Evolutionary conservation across 2,329 filamentous ascomycete species (phyloP).

Genomic region (Xylariales sp.): DNA sequence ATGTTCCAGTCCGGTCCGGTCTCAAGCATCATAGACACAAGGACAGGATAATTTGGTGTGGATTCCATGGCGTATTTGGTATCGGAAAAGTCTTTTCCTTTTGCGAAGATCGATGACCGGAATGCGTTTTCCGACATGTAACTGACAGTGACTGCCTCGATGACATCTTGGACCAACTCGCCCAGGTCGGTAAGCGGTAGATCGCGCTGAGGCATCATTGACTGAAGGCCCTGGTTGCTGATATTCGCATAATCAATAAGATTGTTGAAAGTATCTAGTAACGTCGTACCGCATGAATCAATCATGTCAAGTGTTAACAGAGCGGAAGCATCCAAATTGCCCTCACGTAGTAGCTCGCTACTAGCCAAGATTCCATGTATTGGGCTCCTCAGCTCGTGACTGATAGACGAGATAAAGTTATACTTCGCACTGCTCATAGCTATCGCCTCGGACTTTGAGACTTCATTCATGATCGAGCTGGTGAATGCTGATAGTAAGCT

Average conservation of each 20-base stretch:
- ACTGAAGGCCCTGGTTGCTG: slow-evolving; percentile 29
- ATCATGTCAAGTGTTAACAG: slow-evolving; percentile 43
- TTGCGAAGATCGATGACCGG: too few relatives aligned
- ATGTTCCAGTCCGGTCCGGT: slow-evolving; percentile 45
- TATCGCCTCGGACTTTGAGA: slow-evolving; percentile 36
- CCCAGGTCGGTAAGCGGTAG: slow-evolving; percentile 8
- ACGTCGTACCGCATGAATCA: slow-evolving; percentile 44
- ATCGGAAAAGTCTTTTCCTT: too few relatives aligned
- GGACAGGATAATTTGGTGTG: slow-evolving; percentile 20
- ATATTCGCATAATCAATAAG: slow-evolving; percentile 53
- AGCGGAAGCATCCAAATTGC: slow-evolving; percentile 40
- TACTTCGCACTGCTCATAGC: slow-evolving; percentile 43
- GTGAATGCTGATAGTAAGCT: slow-evolving; percentile 46
- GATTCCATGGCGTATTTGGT: too few relatives aligned
- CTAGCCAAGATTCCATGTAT: slow-evolving; percentile 55
- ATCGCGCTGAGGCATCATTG: slow-evolving; percentile 10
- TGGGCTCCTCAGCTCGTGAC: slow-evolving; percentile 57
- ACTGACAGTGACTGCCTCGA: too few relatives aligned
- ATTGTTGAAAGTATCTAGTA: slow-evolving; percentile 50
- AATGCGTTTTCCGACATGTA: too few relatives aligned
- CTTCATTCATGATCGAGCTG: slow-evolving; percentile 51
- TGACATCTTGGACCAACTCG: slow-evolving; percentile 6
- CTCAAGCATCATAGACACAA: slow-evolving; percentile 47
- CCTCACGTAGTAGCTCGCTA: slow-evolving; percentile 50
- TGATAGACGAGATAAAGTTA: slow-evolving; percentile 55